phyloP scores from a whole-genome alignment of 2,329 filamentous ascomycete genomes.

The Ustilaginoidea virens region DNA sequence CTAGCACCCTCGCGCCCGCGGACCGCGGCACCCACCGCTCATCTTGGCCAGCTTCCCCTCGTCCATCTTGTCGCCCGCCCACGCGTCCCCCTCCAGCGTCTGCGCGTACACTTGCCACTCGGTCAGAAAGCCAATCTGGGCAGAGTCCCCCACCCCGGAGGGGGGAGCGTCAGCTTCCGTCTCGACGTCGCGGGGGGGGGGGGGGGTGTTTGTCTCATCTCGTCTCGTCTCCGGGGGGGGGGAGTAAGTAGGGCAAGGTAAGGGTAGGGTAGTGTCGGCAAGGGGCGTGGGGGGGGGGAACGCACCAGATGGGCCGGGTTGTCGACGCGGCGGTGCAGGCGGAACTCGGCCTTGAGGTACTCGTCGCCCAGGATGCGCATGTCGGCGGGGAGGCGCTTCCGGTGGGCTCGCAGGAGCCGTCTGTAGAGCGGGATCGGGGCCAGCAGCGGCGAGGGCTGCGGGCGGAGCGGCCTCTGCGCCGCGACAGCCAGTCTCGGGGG shows the following conservation, averaged over 20 bases:
- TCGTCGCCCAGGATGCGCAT: slow-evolving; percentile 75
- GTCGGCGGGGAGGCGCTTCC: slow-evolving; percentile 58
- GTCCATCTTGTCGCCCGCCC: slow-evolving; percentile 76
- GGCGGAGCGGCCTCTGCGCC: slow-evolving; percentile 16
- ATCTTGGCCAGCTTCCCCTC: slow-evolving; percentile 75
- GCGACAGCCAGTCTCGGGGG: slow-evolving; percentile 3
- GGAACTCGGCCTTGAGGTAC: slow-evolving; percentile 87
- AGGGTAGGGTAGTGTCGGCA: too few relatives aligned
- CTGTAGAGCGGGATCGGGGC: slow-evolving; percentile 84
- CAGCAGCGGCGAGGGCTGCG: slow-evolving; percentile 48
- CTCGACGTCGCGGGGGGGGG: neutral
- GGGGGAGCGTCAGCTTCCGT: neutral
- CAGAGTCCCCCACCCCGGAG: neutral
- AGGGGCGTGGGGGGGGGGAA: too few relatives aligned
- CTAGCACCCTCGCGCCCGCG: too few relatives aligned
- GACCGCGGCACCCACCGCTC: slow-evolving; percentile 81
- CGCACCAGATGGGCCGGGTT: slow-evolving; percentile 83
- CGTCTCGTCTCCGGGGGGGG: too few relatives aligned
- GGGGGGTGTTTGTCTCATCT: too few relatives aligned
- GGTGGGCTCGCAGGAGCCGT: slow-evolving; percentile 71
- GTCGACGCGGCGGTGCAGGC: slow-evolving; percentile 67
- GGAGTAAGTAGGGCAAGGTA: too few relatives aligned
- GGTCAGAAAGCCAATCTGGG: slow-evolving; percentile 80
- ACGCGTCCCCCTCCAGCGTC: slow-evolving; percentile 72
- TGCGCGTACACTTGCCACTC: slow-evolving; percentile 97